Percentiles rank a stretch among this genome's conserved stretches.
phyloP scores from a whole-genome alignment of 1,284 basidiomycete genomes.

The Abortiporus biennis region DNA sequence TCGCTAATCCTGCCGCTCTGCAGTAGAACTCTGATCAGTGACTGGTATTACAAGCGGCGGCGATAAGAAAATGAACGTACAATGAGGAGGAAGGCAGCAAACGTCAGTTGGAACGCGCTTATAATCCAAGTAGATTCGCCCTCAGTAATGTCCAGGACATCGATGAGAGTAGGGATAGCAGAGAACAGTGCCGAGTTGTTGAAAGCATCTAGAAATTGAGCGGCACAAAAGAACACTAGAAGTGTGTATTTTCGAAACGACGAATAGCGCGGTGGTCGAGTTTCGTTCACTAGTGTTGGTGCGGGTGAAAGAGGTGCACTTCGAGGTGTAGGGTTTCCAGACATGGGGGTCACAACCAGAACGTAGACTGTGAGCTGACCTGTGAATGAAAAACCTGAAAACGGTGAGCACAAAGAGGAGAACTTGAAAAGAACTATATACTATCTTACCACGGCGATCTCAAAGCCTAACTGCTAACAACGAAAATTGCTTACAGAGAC shows the following conservation, averaged over 20 bases:
- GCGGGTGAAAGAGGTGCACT: slow-evolving; percentile 14
- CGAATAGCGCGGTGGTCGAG: slow-evolving; percentile 21
- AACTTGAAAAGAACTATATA: too few species aligned
- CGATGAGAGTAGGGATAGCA: slow-evolving; percentile 31
- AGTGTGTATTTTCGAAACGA: slow-evolving; percentile 24
- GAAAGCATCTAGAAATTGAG: slow-evolving; percentile 42
- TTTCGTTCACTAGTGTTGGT: slow-evolving; percentile 22
- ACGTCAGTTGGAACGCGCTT: slow-evolving; percentile 27
- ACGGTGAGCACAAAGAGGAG: neutral
- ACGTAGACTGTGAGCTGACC: too few species aligned
- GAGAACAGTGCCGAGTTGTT: slow-evolving; percentile 42
- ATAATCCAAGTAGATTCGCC: slow-evolving; percentile 27
- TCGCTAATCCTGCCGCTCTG: slow-evolving; percentile 27
- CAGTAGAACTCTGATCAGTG: neutral
- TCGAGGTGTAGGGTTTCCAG: neutral
- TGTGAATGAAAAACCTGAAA: neutral
- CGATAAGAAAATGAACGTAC: slow-evolving; percentile 15
- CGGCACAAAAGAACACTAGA: slow-evolving; percentile 37
- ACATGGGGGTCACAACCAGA: too few species aligned
- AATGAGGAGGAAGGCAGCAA: slow-evolving; percentile 26
- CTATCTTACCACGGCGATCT: too few species aligned
- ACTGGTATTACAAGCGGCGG: neutral
- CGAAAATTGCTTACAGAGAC: too few species aligned
- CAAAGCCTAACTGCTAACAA: too few species aligned
- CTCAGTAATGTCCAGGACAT: slow-evolving; percentile 20